Conservation (phyloP, 2,329 filamentous ascomycete species). For the Cladosporium austrohemisphaericum region DNA sequence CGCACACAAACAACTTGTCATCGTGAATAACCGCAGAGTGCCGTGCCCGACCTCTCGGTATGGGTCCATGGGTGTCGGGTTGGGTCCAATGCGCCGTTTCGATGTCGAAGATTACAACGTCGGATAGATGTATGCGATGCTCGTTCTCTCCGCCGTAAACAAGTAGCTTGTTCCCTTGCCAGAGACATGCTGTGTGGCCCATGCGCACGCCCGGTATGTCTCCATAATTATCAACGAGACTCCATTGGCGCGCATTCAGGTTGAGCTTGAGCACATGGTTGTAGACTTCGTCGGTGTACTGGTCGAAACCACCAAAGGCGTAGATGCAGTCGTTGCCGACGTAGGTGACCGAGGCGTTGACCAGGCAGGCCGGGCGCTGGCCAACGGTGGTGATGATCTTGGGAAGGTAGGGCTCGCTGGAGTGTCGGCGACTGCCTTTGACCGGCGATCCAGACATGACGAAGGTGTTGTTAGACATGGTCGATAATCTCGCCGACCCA, state of each 20-base stretch:
- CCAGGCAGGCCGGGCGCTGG: constrained; percentile 80
- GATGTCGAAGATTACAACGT: constrained; percentile 93
- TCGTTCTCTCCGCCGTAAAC: constrained; percentile 98
- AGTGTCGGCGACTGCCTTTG: constrained; percentile 55
- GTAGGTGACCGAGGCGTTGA: constrained; percentile 98
- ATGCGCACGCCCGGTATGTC: constrained; percentile 96
- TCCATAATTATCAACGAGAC: constrained; percentile 94
- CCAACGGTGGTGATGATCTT: constrained; percentile 64
- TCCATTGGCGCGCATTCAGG: constrained; percentile 86
- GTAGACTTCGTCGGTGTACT: constrained; percentile 98
- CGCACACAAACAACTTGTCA: constrained; percentile 92
- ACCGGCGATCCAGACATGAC: constrained; percentile 84
- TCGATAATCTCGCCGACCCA: constrained; percentile 6
- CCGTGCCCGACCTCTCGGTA: constrained; percentile 84
- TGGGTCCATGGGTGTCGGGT: constrained; percentile 75
- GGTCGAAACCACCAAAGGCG: constrained; percentile 96
- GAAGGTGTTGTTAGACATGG: constrained; percentile 66
- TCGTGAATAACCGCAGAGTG: constrained; percentile 94
- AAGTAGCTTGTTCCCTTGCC: constrained; percentile 89
- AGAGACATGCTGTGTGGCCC: constrained; percentile 96
- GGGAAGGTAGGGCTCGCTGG: constrained; percentile 74
- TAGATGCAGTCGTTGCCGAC: constrained; percentile 97
- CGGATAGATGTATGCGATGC: constrained; percentile 89
- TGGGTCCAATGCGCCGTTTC: constrained; percentile 94
- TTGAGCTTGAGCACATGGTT: constrained; percentile 93